Evolutionary conservation across 148 eudicot genomes (phyloP).

Genomic region (Rhododendron ferrugineum): DNA sequence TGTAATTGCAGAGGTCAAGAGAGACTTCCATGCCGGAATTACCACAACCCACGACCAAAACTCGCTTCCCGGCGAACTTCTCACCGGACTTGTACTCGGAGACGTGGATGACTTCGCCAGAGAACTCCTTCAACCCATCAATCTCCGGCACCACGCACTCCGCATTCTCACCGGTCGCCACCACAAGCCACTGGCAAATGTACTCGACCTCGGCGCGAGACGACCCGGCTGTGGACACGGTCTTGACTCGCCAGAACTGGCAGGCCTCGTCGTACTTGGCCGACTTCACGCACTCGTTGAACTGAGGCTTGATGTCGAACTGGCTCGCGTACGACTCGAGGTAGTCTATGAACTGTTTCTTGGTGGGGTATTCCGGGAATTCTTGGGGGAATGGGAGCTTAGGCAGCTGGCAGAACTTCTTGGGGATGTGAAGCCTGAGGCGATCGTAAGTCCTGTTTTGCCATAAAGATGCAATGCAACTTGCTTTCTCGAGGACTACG

Average conservation of each 20-base stretch:
- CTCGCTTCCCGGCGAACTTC: conserved; percentile 45
- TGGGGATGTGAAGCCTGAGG: conserved; percentile 84
- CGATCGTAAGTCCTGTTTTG: conserved; percentile 77
- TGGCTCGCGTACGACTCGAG: conserved; percentile 59
- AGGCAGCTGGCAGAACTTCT: conserved; percentile 77
- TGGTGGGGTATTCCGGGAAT: conserved; percentile 75
- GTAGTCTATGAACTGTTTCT: conserved; percentile 69
- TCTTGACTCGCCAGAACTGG: conserved; percentile 58
- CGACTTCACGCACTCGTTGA: conserved; percentile 59
- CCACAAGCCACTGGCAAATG: conserved; percentile 75
- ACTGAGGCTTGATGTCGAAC: conserved; percentile 56
- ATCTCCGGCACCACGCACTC: conserved; percentile 70
- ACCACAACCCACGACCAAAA: conserved; percentile 90
- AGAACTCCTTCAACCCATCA: conserved; percentile 53
- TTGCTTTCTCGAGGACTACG: conserved; percentile 59
- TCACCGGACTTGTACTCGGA: conserved; percentile 80
- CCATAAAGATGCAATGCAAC: conserved; percentile 89
- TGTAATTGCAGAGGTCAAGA: conserved; percentile 71
- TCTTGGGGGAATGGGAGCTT: conserved; percentile 61
- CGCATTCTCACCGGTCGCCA: conserved; percentile 92
- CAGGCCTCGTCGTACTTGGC: conserved; percentile 65
- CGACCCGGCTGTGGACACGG: conserved; percentile 10
- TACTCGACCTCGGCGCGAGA: conserved; percentile 57
- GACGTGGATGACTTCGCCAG: conserved; percentile 68
- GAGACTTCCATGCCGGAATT: conserved; percentile 95